Evolutionary conservation across 2,329 filamentous ascomycete genomes (phyloP).

Genomic region (Teratosphaeria nubilosa): DNA sequence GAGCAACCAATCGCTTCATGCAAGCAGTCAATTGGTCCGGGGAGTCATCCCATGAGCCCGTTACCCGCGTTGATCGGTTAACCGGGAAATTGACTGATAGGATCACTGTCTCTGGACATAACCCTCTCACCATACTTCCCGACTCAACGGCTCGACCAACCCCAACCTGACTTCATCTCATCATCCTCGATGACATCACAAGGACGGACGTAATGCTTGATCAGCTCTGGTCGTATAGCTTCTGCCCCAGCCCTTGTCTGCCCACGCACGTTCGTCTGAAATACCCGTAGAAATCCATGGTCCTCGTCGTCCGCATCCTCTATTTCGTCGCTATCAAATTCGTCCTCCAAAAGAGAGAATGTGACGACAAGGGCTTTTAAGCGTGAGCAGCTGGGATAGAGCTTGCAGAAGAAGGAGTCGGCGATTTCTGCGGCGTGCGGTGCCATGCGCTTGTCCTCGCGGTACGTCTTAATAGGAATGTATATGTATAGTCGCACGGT

Average conservation of each 20-base stretch:
- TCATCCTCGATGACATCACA: neutral
- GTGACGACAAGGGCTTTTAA: neutral
- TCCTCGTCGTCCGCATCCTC: neutral
- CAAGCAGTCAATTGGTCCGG: no score
- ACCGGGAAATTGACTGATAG: neutral
- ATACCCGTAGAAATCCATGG: neutral
- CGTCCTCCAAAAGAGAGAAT: neutral
- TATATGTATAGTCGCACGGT: neutral
- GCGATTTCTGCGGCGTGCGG: no score
- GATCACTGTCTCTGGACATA: no score
- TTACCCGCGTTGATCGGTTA: no score
- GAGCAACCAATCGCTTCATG: no score
- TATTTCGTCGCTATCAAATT: neutral
- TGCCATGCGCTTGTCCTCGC: neutral
- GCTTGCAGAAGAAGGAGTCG: neutral
- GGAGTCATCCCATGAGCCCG: no score
- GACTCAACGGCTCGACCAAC: neutral
- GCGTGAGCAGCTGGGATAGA: neutral
- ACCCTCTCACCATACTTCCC: no score
- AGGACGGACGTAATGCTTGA: neutral
- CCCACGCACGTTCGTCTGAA: neutral
- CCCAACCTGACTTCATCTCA: neutral
- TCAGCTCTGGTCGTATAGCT: neutral
- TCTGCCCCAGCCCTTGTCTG: neutral
- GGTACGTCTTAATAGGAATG: neutral